Conservation (phyloP, 345 rosid species). For the Aquilaria sinensis region DNA sequence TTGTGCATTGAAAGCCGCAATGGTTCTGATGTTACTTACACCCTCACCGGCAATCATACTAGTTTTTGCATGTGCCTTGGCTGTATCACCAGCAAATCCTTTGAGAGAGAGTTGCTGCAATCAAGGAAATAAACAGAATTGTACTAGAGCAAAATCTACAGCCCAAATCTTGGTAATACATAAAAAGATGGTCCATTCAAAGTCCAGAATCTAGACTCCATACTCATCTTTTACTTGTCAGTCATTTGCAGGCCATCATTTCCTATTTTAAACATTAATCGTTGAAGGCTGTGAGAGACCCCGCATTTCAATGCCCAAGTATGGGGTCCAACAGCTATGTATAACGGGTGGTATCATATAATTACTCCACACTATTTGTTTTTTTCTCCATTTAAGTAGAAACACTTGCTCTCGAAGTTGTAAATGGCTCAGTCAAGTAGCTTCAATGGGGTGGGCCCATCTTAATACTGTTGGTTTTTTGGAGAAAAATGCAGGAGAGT, state of each 20-base stretch:
- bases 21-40: slow-evolving; percentile 96
- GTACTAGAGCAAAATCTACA: not conserved
- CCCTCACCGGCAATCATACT: slow-evolving; percentile 99
- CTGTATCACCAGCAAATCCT: slow-evolving; percentile 99
- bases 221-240: not conserved
- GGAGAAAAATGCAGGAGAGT: too few species aligned
- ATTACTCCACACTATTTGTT: not conserved
- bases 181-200: not conserved
- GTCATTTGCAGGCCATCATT: too few species aligned
- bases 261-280: too few species aligned
- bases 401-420: not conserved
- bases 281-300: too few species aligned
- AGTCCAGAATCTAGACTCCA: not conserved
- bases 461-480: not conserved
- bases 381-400: slow-evolving; percentile 1
- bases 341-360: not conserved
- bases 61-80: slow-evolving; percentile 98
- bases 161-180: too few species aligned
- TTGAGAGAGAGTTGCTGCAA: slow-evolving; percentile 91
- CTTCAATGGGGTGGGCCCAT: slow-evolving; percentile 15
- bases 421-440: not conserved
- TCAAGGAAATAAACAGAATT: slow-evolving; percentile 18
- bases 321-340: too few species aligned
- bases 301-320: too few species aligned
- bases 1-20: slow-evolving; percentile 97